Evolutionary conservation across 192 early-diverging fungal genomes (phyloP).

Genomic region (Geosiphon pyriformis): DNA sequence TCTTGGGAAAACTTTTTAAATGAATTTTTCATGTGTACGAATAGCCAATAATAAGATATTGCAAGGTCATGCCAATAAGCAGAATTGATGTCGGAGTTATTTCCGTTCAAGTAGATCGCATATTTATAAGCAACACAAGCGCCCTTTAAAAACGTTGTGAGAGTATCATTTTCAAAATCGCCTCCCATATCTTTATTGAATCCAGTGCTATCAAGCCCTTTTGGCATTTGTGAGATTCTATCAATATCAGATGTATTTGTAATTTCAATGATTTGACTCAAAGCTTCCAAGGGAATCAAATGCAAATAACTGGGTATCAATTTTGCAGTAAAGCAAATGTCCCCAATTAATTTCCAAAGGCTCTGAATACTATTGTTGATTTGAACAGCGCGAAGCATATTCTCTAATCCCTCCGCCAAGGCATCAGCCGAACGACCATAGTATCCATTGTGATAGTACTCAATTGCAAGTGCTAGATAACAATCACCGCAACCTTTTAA

Average conservation of each 20-base stretch:
- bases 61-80: slow-evolving; percentile 51
- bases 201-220: slow-evolving; percentile 29
- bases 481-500: slow-evolving; percentile 49
- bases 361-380: slow-evolving; percentile 32
- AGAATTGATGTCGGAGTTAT: slow-evolving; percentile 32
- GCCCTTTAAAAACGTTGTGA: slow-evolving; percentile 42
- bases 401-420: slow-evolving; percentile 27
- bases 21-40: slow-evolving; percentile 30
- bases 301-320: slow-evolving; percentile 44
- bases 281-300: slow-evolving; percentile 27
- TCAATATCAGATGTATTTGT: slow-evolving; percentile 26
- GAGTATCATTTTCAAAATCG: slow-evolving; percentile 2
- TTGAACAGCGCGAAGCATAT: slow-evolving; percentile 24
- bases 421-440: slow-evolving; percentile 63
- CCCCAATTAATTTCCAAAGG: slow-evolving; percentile 58
- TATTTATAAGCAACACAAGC: slow-evolving; percentile 48
- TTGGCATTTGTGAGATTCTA: slow-evolving; percentile 33
- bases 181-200: not conserved
- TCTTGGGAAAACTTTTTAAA: slow-evolving; percentile 9
- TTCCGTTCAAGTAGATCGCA: slow-evolving; percentile 40
- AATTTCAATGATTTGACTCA: slow-evolving; percentile 27
- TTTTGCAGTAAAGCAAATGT: slow-evolving; percentile 47
- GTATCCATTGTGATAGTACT: slow-evolving; percentile 55
- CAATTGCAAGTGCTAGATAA: slow-evolving; percentile 41
- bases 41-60: slow-evolving; percentile 41